Base-by-base conservation (phyloP, 371 early-diverging fungal genomes). In the Capniomyces stellatus region DNA sequence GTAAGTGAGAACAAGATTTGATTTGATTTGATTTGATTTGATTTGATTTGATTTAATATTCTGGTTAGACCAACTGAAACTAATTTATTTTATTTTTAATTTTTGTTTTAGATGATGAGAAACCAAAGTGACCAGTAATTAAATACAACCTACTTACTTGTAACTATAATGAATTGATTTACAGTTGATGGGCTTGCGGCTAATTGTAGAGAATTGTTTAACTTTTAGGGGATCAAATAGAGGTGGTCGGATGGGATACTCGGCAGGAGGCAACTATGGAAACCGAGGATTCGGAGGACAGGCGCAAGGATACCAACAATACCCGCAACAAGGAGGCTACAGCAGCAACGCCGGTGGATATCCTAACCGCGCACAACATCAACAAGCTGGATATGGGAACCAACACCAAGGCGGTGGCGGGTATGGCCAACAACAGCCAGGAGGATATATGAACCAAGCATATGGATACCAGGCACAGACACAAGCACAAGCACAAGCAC, bases 351-450 rank as follows among this genome's bases (percentile, higher is more conserved):
- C 40, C n/a, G 12, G 10, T 44, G 19, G 10, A 12, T n/a, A 25
- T 44, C 6, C 4, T 44, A n/a, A 44, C 10, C 22, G 44, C 10
- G 8, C 19, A 12, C 44, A 44, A 44, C 4, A 57, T 23, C 55
- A 57, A 21, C 43, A 58, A 42, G n/a, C 58, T 42, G 39, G 8
- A 56, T 40, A 52, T 27, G 39, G 4, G 43, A 51, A 22, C 39
- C 42, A 54, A 1, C 56, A 52, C 28, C 57, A 39, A 22, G 43
- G 22, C 18, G 35, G 35, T 25, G 19, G 21, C 12, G 12, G n/a
- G 12, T 35, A 35, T 35, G 10, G 10, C 15, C 35, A 35, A 35
- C 35, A 35, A 35, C 35, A 35, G 15, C 35, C 6, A 35, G 10
- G 15, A 35, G 10, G 15, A 35, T 15, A 35, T 35, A 10, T 10